Evolutionary conservation across 208 protist species (phyloP).

Genomic region (Balamuthia mandrillaris): DNA sequence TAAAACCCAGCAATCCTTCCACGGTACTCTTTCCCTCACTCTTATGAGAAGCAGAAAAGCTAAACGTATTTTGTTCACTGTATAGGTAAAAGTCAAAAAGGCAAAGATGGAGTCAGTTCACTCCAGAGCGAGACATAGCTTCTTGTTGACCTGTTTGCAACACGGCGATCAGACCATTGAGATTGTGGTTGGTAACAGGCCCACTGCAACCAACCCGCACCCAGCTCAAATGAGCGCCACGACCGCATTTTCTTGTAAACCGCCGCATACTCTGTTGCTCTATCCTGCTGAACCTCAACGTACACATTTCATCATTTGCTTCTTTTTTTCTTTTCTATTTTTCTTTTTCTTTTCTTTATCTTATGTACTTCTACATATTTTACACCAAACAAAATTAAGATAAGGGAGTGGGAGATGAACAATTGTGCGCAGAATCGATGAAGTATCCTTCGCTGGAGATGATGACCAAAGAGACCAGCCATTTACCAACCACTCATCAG

Average conservation of each 20-base stretch:
- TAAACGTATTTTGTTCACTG: too few relatives aligned
- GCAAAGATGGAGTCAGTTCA: too few relatives aligned
- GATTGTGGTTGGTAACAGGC: constrained; percentile 10
- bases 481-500: not conserved
- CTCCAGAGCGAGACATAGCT: too few relatives aligned
- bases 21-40: too few relatives aligned
- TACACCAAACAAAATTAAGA: not conserved
- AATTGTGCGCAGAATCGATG: not conserved
- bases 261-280: constrained; percentile 8
- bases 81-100: too few relatives aligned
- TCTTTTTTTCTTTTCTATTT: too few relatives aligned
- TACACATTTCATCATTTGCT: too few relatives aligned
- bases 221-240: not conserved
- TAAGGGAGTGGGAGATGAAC: not conserved
- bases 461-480: constrained; percentile 1
- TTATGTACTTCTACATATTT: not conserved
- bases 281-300: too few relatives aligned
- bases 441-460: constrained; percentile 26
- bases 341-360: not conserved
- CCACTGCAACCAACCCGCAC: constrained; percentile 25
- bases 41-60: too few relatives aligned
- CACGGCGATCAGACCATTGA: not conserved
- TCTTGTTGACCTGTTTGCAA: constrained; percentile 9
- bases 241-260: constrained; percentile 4
- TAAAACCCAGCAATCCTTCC: not conserved